Conservation (phyloP, 768 basidiomycete genomes). For the Suillus alpinus region DNA sequence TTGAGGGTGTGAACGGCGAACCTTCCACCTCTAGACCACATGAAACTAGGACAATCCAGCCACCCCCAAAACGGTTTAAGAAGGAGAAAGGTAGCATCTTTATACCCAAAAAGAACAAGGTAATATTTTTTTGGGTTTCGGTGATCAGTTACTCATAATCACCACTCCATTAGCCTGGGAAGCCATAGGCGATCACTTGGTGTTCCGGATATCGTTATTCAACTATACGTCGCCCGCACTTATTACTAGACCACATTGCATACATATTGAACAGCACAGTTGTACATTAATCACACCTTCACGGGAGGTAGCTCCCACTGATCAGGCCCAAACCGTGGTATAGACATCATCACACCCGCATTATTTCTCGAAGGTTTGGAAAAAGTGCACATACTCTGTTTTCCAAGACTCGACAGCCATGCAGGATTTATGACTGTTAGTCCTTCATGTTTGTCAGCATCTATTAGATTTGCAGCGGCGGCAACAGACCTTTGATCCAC, state of each 20-base stretch:
- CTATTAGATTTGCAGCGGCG: not conserved
- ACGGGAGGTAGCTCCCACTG: conserved; percentile 83
- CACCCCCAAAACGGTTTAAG: conserved; percentile 29
- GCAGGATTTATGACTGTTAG: conserved; percentile 82
- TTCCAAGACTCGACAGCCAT: conserved; percentile 84
- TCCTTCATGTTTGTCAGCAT: conserved; percentile 39
- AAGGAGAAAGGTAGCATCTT: conserved; percentile 45
- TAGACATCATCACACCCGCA: conserved; percentile 65
- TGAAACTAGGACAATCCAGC: conserved; percentile 25
- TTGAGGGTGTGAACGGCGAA: conserved; percentile 10
- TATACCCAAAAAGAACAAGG: conserved; percentile 56
- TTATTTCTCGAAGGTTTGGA: conserved; percentile 79
- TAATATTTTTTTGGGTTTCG: not conserved
- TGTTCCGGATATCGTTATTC: not conserved
- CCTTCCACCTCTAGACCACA: conserved; percentile 13
- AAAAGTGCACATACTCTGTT: conserved; percentile 79
- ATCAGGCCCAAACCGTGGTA: conserved; percentile 82
- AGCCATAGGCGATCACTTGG: not conserved
- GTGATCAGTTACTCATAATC: not conserved
- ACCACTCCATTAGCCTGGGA: not conserved
- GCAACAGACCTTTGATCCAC: conserved; percentile 72
- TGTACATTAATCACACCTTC: conserved; percentile 22
- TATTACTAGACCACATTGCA: conserved; percentile 3
- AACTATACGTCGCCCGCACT: not conserved
- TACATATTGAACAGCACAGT: conserved; percentile 8